A percentile compares a stretch with the other conserved stretches of the same genome.
Evolutionary conservation across 306 rosid genomes (phyloP).

Genomic region (Begonia masoniana): DNA sequence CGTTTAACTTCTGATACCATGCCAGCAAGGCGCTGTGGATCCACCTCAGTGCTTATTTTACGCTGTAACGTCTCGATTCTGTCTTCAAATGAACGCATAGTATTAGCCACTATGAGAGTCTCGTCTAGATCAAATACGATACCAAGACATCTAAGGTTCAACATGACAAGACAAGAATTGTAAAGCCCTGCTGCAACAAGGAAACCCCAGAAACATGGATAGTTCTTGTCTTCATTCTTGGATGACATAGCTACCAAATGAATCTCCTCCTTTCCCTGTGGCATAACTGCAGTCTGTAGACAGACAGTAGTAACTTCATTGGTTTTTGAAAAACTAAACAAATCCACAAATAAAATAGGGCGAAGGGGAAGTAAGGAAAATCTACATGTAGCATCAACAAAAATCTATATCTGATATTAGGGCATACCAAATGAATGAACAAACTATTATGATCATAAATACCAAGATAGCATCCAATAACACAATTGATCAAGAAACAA

Average conservation of each 20-base stretch:
- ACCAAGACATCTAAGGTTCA: constrained; percentile 95
- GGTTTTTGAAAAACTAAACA: no score
- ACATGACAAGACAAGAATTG: constrained; percentile 76
- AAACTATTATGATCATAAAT: no score
- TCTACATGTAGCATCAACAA: no score
- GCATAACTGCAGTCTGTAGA: constrained; percentile 88
- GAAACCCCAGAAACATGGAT: constrained; percentile 92
- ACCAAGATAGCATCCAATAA: no score
- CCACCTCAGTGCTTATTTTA: constrained; percentile 66
- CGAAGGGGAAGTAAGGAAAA: no score
- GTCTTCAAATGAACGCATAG: constrained; percentile 98
- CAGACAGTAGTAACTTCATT: neutral
- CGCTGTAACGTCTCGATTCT: constrained; percentile 88
- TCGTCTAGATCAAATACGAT: constrained; percentile 98
- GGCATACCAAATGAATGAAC: no score
- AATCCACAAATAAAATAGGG: no score
- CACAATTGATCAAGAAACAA: no score
- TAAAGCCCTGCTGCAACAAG: constrained; percentile 66
- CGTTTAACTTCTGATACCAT: no score
- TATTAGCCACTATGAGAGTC: constrained; percentile 93
- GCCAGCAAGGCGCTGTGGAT: constrained; percentile 45
- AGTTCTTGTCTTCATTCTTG: constrained; percentile 28
- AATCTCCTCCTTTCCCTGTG: constrained; percentile 60
- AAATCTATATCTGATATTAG: no score
- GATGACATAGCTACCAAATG: constrained; percentile 96